A percentile compares a stretch with the other conserved stretches of the same genome.
phyloP scores from a whole-genome alignment of 1,284 basidiomycete species.

The Inonotus obliquus region DNA sequence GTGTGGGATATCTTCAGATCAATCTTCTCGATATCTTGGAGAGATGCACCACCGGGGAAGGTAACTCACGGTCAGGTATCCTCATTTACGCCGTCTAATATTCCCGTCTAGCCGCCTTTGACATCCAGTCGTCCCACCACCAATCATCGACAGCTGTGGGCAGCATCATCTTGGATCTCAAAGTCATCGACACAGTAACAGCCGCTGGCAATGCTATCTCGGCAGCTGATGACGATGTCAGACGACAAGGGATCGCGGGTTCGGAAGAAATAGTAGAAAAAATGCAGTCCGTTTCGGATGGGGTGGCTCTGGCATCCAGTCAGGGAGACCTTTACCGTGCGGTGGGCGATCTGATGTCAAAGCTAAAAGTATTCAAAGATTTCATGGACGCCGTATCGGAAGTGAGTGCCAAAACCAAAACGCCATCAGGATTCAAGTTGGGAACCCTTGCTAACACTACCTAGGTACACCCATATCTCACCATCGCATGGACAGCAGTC shows the following conservation, averaged over 20 bases:
- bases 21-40: background rate
- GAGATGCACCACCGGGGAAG: background rate
- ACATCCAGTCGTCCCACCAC: background rate
- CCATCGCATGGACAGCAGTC: background rate
- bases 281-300: background rate
- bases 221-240: background rate
- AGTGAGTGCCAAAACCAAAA: background rate
- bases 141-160: background rate
- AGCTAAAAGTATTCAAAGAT: background rate
- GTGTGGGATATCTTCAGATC: background rate
- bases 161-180: background rate
- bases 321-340: background rate
- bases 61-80: background rate
- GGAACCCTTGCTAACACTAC: background rate
- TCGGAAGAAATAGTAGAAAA: background rate
- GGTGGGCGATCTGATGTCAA: background rate
- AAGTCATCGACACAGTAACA: background rate
- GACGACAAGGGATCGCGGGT: background rate
- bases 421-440: background rate
- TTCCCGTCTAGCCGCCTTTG: too few species aligned
- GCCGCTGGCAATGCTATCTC: background rate
- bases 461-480: conserved; percentile 1
- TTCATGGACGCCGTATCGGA: background rate
- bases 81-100: background rate
- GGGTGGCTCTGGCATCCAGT: background rate